phyloP scores from a whole-genome alignment of 148 eudicot species.

The Beta vulgaris region DNA sequence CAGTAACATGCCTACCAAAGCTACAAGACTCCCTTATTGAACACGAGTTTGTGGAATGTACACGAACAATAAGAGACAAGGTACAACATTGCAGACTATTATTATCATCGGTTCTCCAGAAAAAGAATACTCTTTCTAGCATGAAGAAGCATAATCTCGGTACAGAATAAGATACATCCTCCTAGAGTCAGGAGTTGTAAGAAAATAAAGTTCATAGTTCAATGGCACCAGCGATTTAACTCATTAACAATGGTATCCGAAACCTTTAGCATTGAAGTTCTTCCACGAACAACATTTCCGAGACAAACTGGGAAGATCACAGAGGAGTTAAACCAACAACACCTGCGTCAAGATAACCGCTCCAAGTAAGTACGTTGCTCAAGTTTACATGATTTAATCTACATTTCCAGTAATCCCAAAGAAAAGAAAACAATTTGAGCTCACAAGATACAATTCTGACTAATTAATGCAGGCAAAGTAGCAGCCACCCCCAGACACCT shows the following conservation, averaged over 20 bases:
- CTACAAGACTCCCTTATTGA: not conserved
- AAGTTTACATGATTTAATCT: not conserved
- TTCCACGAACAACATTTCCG: not conserved
- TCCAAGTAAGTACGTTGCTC: not conserved
- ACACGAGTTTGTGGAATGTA: not conserved
- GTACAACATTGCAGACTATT: not conserved
- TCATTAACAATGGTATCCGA: not conserved
- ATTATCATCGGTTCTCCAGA: not conserved
- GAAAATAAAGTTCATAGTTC: not conserved
- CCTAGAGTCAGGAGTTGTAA: not conserved
- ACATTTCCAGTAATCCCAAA: not conserved
- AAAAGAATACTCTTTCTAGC: not conserved
- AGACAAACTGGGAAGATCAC: slow-evolving; percentile 16
- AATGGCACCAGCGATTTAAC: not conserved
- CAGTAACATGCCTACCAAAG: not conserved
- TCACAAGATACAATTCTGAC: too few relatives aligned
- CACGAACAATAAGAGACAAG: not conserved
- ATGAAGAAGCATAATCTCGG: not conserved
- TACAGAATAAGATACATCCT: not conserved
- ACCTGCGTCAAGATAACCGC: slow-evolving; percentile 37
- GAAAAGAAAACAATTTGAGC: not conserved
- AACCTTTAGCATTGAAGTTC: not conserved
- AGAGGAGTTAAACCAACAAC: slow-evolving; percentile 66
- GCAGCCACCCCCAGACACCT: too few relatives aligned
- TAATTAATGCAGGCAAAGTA: too few relatives aligned